A percentile compares a stretch with the other conserved stretches of the same genome.
Conservation (phyloP, 2,329 filamentous ascomycete genomes). For the Fusarium lyarnte region DNA sequence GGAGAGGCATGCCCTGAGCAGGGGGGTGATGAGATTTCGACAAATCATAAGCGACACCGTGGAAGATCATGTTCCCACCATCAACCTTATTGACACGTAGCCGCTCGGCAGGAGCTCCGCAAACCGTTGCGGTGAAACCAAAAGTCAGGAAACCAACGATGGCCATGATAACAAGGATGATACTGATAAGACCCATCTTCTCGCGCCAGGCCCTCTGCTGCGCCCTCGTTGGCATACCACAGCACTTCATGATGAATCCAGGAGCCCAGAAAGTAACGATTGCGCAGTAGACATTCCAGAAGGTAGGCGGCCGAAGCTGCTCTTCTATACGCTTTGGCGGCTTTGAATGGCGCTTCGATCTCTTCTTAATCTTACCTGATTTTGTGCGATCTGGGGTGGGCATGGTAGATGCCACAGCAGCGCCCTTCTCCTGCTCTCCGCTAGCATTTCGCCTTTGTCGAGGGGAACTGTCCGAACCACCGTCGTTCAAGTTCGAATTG, state of each 20-base stretch:
- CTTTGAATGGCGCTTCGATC: conserved; percentile 54
- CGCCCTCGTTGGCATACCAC: conserved; percentile 84
- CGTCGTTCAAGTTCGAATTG: conserved; percentile 58
- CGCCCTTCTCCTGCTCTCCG: conserved; percentile 48
- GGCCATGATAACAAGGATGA: conserved; percentile 87
- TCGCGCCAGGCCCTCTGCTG: conserved; percentile 96
- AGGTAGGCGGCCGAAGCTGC: conserved; percentile 79
- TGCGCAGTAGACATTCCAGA: conserved; percentile 96
- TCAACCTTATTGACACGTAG: conserved; percentile 85
- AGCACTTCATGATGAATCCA: conserved; percentile 83
- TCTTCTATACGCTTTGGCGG: conserved; percentile 66
- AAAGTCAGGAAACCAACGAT: conserved; percentile 97
- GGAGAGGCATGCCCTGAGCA: conserved; percentile 77
- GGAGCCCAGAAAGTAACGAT: conserved; percentile 96
- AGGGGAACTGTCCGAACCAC: conserved; percentile 56
- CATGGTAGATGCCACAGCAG: conserved; percentile 40
- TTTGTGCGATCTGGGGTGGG: conserved; percentile 53
- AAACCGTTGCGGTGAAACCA: conserved; percentile 91
- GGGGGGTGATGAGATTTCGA: conserved; percentile 79
- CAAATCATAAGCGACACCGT: conserved; percentile 89
- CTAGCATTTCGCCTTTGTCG: conserved; percentile 49
- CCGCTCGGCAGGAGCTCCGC: conserved; percentile 75
- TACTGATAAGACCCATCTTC: conserved; percentile 95
- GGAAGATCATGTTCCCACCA: conserved; percentile 92
- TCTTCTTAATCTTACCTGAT: conserved; percentile 73